A percentile compares a stretch with the other conserved stretches of the same genome.
phyloP scores from a whole-genome alignment of 306 rosid species.

The Dalbergia cochinchinensis region DNA sequence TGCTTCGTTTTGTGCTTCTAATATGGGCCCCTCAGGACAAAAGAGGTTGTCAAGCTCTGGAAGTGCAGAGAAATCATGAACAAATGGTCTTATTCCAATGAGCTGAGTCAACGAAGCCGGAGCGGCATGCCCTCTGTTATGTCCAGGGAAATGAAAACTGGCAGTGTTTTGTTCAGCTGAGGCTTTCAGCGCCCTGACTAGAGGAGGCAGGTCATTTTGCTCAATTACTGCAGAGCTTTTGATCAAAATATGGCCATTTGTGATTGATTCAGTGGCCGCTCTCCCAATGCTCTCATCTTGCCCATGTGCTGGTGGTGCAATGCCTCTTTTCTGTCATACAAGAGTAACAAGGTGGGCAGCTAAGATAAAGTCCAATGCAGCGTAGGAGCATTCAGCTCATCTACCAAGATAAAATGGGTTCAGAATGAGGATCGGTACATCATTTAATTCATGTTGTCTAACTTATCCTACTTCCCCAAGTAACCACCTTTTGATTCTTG shows the following conservation, averaged over 20 bases:
- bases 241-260: slow-evolving; percentile 34
- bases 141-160: slow-evolving; percentile 93
- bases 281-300: slow-evolving; percentile 39
- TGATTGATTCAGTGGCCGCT: slow-evolving; percentile 17
- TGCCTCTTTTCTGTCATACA: slow-evolving; percentile 53
- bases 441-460: neutral
- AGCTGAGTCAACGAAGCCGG: slow-evolving; percentile 69
- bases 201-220: slow-evolving; percentile 60
- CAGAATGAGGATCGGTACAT: neutral
- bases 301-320: slow-evolving; percentile 6
- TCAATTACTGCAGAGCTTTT: slow-evolving; percentile 24
- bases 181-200: slow-evolving; percentile 73
- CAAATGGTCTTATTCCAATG: slow-evolving; percentile 72
- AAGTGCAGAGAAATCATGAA: slow-evolving; percentile 81
- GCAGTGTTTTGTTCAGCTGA: slow-evolving; percentile 70
- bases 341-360: neutral
- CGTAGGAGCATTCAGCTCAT: slow-evolving; percentile 1
- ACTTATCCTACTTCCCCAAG: slow-evolving; percentile 3
- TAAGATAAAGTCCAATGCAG: neutral
- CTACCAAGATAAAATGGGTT: neutral
- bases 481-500: neutral
- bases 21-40: slow-evolving; percentile 78
- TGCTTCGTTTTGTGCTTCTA: slow-evolving; percentile 84
- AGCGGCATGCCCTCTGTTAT: slow-evolving; percentile 91
- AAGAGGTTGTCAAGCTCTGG: slow-evolving; percentile 88